Conservation (phyloP, 2,329 filamentous ascomycete species). For the Ascochyta rabiei region DNA sequence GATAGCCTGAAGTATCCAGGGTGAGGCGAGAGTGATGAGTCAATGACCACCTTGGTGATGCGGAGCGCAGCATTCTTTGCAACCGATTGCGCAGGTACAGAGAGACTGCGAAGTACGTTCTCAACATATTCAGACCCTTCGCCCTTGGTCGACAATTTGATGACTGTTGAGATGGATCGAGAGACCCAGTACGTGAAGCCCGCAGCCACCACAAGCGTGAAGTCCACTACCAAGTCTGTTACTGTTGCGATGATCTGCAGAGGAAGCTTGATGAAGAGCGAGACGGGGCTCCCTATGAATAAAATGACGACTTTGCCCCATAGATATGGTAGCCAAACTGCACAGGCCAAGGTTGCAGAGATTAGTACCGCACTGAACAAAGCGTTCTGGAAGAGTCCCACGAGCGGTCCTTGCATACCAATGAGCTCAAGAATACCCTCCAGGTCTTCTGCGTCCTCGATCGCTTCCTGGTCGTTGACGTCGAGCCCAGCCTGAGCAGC, state of each 20-base stretch:
- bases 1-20: constrained; percentile 46
- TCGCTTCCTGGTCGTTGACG: constrained; percentile 68
- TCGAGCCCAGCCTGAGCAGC: constrained; percentile 74
- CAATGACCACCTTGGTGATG: constrained; percentile 38
- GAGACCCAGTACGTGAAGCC: constrained; percentile 51
- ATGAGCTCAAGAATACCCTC: constrained; percentile 96
- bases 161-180: constrained; percentile 32
- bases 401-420: constrained; percentile 91
- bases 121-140: constrained; percentile 26
- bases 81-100: constrained; percentile 42
- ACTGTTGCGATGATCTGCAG: constrained; percentile 73
- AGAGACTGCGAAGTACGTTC: constrained; percentile 26
- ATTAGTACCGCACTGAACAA: constrained; percentile 93
- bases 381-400: constrained; percentile 89
- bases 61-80: constrained; percentile 44
- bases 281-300: constrained; percentile 76
- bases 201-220: constrained; percentile 69
- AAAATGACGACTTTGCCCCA: constrained; percentile 85
- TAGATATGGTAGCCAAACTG: constrained; percentile 90
- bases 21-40: constrained; percentile 35
- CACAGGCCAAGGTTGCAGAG: constrained; percentile 78
- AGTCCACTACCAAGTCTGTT: constrained; percentile 81
- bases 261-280: constrained; percentile 69
- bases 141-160: constrained; percentile 29
- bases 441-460: constrained; percentile 87